Evolutionary conservation across 2,329 filamentous ascomycete genomes (phyloP).

Genomic region (Cryphonectria radicalis): DNA sequence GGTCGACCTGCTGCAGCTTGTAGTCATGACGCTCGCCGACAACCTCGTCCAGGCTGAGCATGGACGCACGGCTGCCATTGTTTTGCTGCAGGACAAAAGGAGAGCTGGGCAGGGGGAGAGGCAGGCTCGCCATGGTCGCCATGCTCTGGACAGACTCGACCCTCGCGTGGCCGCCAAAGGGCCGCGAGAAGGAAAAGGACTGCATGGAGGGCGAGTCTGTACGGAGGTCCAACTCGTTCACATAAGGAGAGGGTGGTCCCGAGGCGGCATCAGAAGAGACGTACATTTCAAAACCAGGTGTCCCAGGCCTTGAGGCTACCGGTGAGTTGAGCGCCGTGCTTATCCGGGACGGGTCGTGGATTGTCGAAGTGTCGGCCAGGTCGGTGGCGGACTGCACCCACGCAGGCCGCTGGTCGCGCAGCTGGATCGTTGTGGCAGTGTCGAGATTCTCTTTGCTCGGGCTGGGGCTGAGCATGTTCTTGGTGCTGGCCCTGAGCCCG

Average conservation of each 20-base stretch:
- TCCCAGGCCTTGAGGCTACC: slow-evolving; percentile 30
- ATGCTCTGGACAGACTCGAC: slow-evolving; percentile 25
- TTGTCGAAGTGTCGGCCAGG: slow-evolving; percentile 14
- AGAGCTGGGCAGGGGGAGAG: slow-evolving; percentile 3
- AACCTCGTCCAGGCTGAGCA: slow-evolving; percentile 59
- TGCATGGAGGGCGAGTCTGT: slow-evolving; percentile 26
- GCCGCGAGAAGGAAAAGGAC: slow-evolving; percentile 29
- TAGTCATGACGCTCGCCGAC: slow-evolving; percentile 65
- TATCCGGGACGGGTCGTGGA: slow-evolving; percentile 23
- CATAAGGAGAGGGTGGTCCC: not conserved
- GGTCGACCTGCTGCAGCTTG: slow-evolving; percentile 68
- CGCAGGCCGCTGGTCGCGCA: slow-evolving; percentile 24
- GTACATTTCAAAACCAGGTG: slow-evolving; percentile 25
- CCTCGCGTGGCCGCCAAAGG: slow-evolving; percentile 23
- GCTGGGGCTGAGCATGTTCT: slow-evolving; percentile 28
- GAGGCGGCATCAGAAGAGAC: slow-evolving; percentile 9
- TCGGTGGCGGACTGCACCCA: slow-evolving; percentile 26
- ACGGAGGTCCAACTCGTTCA: slow-evolving; percentile 14
- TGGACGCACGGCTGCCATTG: slow-evolving; percentile 46
- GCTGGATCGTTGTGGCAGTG: slow-evolving; percentile 14
- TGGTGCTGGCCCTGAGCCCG: slow-evolving; percentile 30
- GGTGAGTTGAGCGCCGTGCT: slow-evolving; percentile 30
- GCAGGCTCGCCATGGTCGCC: slow-evolving; percentile 9
- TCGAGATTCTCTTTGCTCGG: slow-evolving; percentile 26
- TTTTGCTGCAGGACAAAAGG: slow-evolving; percentile 28